Base-by-base conservation (phyloP, 352 stramenopile genomes). In the Pythium sukuiense region DNA sequence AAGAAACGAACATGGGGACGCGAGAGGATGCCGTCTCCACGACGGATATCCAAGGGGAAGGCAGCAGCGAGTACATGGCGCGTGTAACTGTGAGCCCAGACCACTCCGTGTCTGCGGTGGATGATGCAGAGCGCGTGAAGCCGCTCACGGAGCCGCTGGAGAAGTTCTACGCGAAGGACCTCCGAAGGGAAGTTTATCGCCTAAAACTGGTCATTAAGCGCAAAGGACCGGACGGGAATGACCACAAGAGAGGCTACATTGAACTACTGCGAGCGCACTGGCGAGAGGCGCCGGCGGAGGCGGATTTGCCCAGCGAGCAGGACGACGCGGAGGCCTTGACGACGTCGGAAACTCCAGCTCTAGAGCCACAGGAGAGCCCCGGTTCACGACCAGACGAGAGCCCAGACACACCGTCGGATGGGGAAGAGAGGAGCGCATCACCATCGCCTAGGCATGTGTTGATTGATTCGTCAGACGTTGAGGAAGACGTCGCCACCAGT, bases 201-300 rank as follows among this genome's bases (percentile, higher is more conserved):
- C 59, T 80, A 45, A 78, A 80, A 43, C 62, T 84, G 26, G 64
- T 61, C 30, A 49, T 84, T 32, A 65, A 67, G 39, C 60, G 72
- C 12, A 54, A 61, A 20, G 74, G 74, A 7, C 41, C 61, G 3
- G 64, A 59, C 4, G 32, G 46, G 26, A 84, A 80, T 46, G 72
- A 80, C 49, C 67, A 76, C 61, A 84, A 81, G 55, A 49, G 46
- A 3, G 74, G 76, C 13, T 79, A 80, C 63, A 78, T 84, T 1
- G 62, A 57, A 32, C 69, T 84, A 26, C 55, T 84, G 18, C 76
- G 74, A 11, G 46, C 27, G 24, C 14, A 74, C 37, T 54, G 59
- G 52, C 33, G 20, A 7, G 54, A 45, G 18, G 32, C 6, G 29
- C 6, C 18, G 18, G 5, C 16, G 1, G 16, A 52, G 2, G n/a